Percentiles rank a stretch among this genome's conserved stretches.
phyloP scores from a whole-genome alignment of 805 yeast genomes.

The Trichomonascus vanleenenianus region DNA sequence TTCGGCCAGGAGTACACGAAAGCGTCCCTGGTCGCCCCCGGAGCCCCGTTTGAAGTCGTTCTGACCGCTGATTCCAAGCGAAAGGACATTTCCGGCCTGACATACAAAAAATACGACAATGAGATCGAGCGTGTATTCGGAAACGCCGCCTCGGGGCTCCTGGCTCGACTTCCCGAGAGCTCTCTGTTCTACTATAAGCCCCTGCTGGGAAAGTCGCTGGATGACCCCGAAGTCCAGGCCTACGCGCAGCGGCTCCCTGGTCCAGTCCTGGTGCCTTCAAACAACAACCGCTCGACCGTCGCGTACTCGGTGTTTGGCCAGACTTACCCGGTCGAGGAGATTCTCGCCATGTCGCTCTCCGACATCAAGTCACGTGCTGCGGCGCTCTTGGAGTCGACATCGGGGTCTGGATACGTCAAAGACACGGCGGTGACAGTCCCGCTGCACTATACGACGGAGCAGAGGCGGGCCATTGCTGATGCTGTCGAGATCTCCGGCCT shows the following conservation, averaged over 20 bases:
- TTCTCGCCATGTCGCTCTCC: conserved; percentile 72
- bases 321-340: conserved; percentile 61
- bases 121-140: conserved; percentile 64
- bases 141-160: conserved; percentile 58
- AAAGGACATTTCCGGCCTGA: conserved; percentile 76
- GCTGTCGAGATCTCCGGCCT: conserved; percentile 65
- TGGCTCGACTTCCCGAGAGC: conserved; percentile 64
- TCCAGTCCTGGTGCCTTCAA: conserved; percentile 34
- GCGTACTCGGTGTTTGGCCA: conserved; percentile 46
- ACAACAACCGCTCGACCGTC: conserved; percentile 45
- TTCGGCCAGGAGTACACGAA: conserved; percentile 83
- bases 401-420: conserved; percentile 38
- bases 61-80: conserved; percentile 87
- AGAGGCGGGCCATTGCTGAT: conserved; percentile 65
- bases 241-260: conserved; percentile 57
- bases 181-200: conserved; percentile 63
- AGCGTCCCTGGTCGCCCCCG: conserved; percentile 85
- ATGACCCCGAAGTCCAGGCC: conserved; percentile 38
- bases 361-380: conserved; percentile 62
- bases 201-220: conserved; percentile 47
- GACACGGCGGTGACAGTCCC: conserved; percentile 77
- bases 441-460: conserved; percentile 52
- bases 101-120: conserved; percentile 32
- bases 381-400: conserved; percentile 40
- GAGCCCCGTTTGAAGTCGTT: conserved; percentile 78